Percentiles rank a stretch among this genome's conserved stretches.
These are phyloP conservation scores for Climacium dendroides DNA, from an alignment of 225 moss, liverwort and hornwort genomes.

Conservation along the genomic window DNA sequence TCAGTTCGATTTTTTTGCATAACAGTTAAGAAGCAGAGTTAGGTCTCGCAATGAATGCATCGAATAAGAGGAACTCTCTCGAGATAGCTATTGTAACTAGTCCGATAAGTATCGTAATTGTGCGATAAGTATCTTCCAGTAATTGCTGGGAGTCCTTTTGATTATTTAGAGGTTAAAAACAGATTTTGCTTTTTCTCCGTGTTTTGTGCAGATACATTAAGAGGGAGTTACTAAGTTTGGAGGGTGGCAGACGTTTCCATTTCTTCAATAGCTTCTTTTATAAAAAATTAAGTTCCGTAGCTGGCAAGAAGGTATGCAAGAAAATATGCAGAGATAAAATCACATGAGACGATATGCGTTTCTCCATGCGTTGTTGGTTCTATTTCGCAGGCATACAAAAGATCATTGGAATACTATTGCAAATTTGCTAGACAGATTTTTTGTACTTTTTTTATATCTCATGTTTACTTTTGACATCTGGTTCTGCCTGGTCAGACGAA, in stretches of 20 bases:
- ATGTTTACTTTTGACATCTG: not conserved
- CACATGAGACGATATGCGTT: not conserved
- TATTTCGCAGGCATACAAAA: not conserved
- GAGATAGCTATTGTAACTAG: not conserved
- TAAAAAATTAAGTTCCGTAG: conserved; percentile 57
- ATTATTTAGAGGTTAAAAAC: not conserved
- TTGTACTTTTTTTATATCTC: not conserved
- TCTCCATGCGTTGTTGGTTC: not conserved
- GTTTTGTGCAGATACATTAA: conserved; percentile 60
- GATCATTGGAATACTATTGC: not conserved
- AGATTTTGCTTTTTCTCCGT: not conserved
- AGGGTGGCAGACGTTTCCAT: conserved; percentile 41
- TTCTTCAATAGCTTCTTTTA: conserved; percentile 92
- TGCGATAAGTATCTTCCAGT: not conserved
- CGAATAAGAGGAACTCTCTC: not conserved
- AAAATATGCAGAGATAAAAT: not conserved
- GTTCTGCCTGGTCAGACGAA: conserved; percentile 14
- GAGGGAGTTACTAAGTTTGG: conserved; percentile 30
- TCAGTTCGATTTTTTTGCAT: not conserved
- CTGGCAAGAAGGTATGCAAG: conserved; percentile 7
- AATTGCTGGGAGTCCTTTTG: not conserved
- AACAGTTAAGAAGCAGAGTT: not conserved
- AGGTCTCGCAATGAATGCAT: not conserved
- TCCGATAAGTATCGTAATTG: not conserved
- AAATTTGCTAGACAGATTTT: not conserved